These are phyloP conservation scores for Yamadazyma tumulicola DNA, from an alignment of 805 yeast species.

Conservation along the genomic window DNA sequence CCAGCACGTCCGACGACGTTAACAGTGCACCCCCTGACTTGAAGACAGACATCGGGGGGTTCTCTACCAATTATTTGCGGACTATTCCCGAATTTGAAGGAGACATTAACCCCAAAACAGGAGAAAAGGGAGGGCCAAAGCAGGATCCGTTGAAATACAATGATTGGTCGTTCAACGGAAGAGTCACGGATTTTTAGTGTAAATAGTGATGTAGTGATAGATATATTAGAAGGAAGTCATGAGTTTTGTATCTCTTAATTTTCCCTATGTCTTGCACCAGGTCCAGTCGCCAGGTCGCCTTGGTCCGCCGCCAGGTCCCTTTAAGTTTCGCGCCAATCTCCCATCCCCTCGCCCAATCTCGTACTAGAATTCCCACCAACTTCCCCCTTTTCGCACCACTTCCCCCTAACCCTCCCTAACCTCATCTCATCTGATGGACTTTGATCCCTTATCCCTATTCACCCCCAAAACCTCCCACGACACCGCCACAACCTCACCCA, in stretches of 20 bases:
- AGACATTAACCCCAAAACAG: conserved; percentile 86
- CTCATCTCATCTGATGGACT: conserved; percentile 24
- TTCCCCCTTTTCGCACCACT: no score
- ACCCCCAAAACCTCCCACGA: conserved; percentile 19
- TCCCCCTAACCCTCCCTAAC: neutral
- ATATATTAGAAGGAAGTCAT: no score
- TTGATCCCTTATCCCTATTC: conserved; percentile 41
- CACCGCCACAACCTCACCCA: neutral
- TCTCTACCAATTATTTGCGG: conserved; percentile 67
- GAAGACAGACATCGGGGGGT: conserved; percentile 56
- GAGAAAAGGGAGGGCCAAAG: conserved; percentile 96
- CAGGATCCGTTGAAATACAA: conserved; percentile 92
- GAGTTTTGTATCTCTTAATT: no score
- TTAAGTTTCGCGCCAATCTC: no score
- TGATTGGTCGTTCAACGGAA: conserved; percentile 85
- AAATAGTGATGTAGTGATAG: conserved; percentile 1
- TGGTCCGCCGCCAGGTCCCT: no score
- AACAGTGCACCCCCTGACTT: conserved; percentile 22
- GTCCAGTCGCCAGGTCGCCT: no score
- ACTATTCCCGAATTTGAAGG: conserved; percentile 96
- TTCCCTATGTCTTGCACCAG: no score
- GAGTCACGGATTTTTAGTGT: conserved; percentile 84
- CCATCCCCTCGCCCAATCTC: no score
- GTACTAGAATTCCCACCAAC: no score
- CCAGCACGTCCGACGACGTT: conserved; percentile 17